Evolutionary conservation across 208 protist genomes (phyloP), one percentile per base, ranked within the genome.

Genomic region (Leishmania braziliensis): DNA sequence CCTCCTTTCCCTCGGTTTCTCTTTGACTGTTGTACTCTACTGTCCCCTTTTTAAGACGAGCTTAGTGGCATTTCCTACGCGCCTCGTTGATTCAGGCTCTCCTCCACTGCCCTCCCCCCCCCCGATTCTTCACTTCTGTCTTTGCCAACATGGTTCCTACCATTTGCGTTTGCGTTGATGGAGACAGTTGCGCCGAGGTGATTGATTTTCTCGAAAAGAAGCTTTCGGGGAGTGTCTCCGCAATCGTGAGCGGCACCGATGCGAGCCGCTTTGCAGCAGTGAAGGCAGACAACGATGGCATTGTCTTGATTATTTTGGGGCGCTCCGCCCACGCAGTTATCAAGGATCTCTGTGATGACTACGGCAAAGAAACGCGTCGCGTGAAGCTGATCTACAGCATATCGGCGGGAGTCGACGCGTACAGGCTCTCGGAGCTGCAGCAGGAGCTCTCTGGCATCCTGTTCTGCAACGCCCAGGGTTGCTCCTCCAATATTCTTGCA

Each of bases 301-400:
- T 83, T 9, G 14, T 79, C 39, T 8, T 83, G 72, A 39, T 78
- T 26, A 39, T 85, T 33, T 63, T 56, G 33, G 68, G 54, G n/a
- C 16, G 82, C 26, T 48, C 76, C 0, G 84, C 80, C 4, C 81
- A 91, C 75, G 87, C 87, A 33, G 81, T 86, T 3, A 85, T 96
- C 14, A 92, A 93, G 77, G 63, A 91, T 63, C 78, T 96, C 4
- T 94, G 92, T 68, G 91, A 96, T 71, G 91, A 95, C 89, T 83
- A 79, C 74, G 81, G 63, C n/a, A 69, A 78, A 23, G 39, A 81
- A 12, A n/a, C 78, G 76, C 91, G 93, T 6, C 93, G 93, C 46
- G 91, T 96, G 5, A 84, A 81, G 68, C 92, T 90, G 77, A 91
- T 96, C 62, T 93, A 97, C 88, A 95, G 91, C 66, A 36, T 96